Percentiles rank a stretch among this genome's conserved stretches.
Conservation (phyloP, 805 yeast species). For the Tetrapisispora arboricola region DNA sequence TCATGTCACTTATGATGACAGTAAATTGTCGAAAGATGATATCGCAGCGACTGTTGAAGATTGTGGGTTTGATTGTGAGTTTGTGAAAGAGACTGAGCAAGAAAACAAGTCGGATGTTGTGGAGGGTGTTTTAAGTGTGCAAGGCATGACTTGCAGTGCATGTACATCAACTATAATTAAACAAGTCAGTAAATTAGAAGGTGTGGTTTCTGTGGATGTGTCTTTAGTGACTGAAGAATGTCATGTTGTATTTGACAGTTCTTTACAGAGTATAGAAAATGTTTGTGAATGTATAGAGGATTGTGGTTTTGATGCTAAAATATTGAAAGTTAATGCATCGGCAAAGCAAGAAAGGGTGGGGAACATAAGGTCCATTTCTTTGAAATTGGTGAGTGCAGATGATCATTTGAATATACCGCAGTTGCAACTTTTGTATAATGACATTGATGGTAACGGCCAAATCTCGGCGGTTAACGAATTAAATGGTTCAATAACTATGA, state of each 20-base stretch:
- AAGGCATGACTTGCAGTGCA: slow-evolving; percentile 90
- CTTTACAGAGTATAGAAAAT: slow-evolving; percentile 23
- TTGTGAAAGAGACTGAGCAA: slow-evolving; percentile 4
- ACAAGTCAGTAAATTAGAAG: slow-evolving; percentile 39
- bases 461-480: slow-evolving; percentile 4
- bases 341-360: too few relatives aligned
- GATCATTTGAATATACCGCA: background rate
- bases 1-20: slow-evolving; percentile 37
- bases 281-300: slow-evolving; percentile 55
- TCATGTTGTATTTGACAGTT: slow-evolving; percentile 37
- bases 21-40: slow-evolving; percentile 22
- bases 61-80: slow-evolving; percentile 54
- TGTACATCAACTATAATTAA: slow-evolving; percentile 61
- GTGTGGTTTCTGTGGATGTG: slow-evolving; percentile 48
- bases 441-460: background rate
- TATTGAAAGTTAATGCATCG: background rate
- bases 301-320: slow-evolving; percentile 57
- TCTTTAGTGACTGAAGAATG: slow-evolving; percentile 75
- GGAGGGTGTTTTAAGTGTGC: slow-evolving; percentile 11
- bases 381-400: background rate
- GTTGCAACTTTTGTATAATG: background rate
- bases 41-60: slow-evolving; percentile 54
- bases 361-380: background rate
- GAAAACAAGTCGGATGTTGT: background rate
- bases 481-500: slow-evolving; percentile 22